Evolutionary conservation across 805 yeast species (phyloP).

Genomic region (Lipomyces yamadae): DNA sequence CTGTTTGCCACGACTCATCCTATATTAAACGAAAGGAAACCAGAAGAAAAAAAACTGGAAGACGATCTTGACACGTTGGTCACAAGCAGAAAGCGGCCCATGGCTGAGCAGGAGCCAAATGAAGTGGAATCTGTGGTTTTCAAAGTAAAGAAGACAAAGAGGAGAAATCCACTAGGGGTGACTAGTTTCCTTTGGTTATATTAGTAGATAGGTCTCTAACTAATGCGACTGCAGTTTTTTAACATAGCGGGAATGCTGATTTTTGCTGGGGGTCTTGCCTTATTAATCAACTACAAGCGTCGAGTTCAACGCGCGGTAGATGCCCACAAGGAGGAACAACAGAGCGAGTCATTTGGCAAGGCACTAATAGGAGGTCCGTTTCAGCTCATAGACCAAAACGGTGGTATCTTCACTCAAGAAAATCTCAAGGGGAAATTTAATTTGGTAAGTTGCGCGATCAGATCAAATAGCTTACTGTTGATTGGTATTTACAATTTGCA

Average conservation of each 20-base stretch:
- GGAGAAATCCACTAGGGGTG: constrained; percentile 26
- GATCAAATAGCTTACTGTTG: neutral
- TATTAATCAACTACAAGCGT: constrained; percentile 25
- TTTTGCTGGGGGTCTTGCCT: constrained; percentile 16
- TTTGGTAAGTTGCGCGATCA: constrained; percentile 45
- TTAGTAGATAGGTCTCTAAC: neutral
- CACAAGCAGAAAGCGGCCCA: constrained; percentile 18
- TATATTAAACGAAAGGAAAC: constrained; percentile 5
- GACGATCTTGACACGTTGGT: constrained; percentile 17
- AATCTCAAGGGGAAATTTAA: constrained; percentile 79
- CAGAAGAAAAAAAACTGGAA: constrained; percentile 10
- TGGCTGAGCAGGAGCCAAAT: constrained; percentile 4
- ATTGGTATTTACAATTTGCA: neutral
- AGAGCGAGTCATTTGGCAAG: constrained; percentile 57
- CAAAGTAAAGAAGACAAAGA: constrained; percentile 9
- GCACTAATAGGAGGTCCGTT: constrained; percentile 95
- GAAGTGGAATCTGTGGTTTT: constrained; percentile 29
- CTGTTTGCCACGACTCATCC: constrained; percentile 8
- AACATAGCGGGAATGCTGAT: constrained; percentile 24
- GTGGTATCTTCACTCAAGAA: constrained; percentile 74
- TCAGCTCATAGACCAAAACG: constrained; percentile 69
- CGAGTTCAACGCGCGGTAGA: constrained; percentile 31
- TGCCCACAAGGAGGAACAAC: constrained; percentile 22
- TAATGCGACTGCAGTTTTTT: constrained; percentile 20
- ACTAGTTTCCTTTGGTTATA: neutral